These are phyloP conservation scores for Ceratocystis colombiana DNA, from an alignment of 2,329 filamentous ascomycete genomes.

Conservation along the genomic window DNA sequence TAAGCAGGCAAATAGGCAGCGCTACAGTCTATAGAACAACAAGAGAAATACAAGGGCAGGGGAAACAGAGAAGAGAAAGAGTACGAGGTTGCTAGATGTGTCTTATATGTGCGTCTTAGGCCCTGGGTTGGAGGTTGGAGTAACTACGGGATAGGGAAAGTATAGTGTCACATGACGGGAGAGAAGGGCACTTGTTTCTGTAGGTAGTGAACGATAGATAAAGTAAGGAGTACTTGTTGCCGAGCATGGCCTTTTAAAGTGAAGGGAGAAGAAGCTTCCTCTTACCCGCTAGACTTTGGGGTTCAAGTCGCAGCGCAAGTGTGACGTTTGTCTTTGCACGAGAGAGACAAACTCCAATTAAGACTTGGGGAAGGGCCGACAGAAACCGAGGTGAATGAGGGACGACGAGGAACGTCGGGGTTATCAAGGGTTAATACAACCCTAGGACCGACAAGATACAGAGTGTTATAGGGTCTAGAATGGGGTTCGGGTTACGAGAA, in stretches of 20 bases:
- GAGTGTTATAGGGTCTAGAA: no score
- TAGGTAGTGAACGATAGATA: not conserved
- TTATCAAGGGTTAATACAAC: not conserved
- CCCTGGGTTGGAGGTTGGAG: not conserved
- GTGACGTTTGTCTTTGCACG: not conserved
- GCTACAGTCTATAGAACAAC: not conserved
- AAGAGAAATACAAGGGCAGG: not conserved
- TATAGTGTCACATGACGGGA: not conserved
- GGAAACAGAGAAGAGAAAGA: not conserved
- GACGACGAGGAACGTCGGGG: not conserved
- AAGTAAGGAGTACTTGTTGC: not conserved
- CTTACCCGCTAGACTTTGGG: not conserved
- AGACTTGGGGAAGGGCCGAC: not conserved
- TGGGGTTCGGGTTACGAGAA: no score
- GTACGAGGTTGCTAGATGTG: not conserved
- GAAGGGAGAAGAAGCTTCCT: not conserved
- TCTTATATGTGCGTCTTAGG: not conserved
- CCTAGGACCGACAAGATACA: not conserved
- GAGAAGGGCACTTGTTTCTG: not conserved
- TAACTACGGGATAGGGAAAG: not conserved
- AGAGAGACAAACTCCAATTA: conserved; percentile 9
- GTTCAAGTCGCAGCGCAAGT: not conserved
- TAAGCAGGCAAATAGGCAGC: not conserved
- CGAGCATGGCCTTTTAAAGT: not conserved
- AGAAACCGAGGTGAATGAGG: conserved; percentile 1